phyloP scores from a whole-genome alignment of 2,329 filamentous ascomycete genomes.

The Davidsoniella virescens region DNA sequence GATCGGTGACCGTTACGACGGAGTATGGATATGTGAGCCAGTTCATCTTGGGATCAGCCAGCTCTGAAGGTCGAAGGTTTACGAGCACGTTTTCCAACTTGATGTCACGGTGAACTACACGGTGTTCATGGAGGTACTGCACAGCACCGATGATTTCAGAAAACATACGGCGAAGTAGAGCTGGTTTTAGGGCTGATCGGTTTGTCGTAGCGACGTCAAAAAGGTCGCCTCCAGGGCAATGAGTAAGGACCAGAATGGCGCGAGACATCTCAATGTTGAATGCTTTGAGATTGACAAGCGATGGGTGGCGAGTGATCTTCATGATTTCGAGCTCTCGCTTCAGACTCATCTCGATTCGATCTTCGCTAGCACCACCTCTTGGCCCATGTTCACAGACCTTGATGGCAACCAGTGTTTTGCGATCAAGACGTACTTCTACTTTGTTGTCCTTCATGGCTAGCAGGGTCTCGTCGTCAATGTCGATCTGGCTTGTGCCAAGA shows the following conservation, averaged over 20 bases:
- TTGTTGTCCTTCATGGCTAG: slow-evolving; percentile 18
- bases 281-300: slow-evolving; percentile 76
- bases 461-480: slow-evolving; percentile 27
- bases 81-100: slow-evolving; percentile 95
- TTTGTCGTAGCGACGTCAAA: slow-evolving; percentile 78
- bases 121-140: slow-evolving; percentile 65
- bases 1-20: slow-evolving; percentile 75
- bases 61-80: slow-evolving; percentile 55
- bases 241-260: slow-evolving; percentile 73
- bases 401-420: slow-evolving; percentile 77
- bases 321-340: slow-evolving; percentile 93
- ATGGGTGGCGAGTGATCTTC: slow-evolving; percentile 74
- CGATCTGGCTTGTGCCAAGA: slow-evolving; percentile 66
- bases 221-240: slow-evolving; percentile 85
- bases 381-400: slow-evolving; percentile 94
- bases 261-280: slow-evolving; percentile 74
- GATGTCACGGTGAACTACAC: slow-evolving; percentile 91
- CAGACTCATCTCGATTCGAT: slow-evolving; percentile 80
- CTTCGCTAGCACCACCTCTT: slow-evolving; percentile 80
- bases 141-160: slow-evolving; percentile 76
- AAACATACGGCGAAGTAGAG: slow-evolving; percentile 69
- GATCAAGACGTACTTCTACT: slow-evolving; percentile 26
- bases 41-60: slow-evolving; percentile 45
- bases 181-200: slow-evolving; percentile 47
- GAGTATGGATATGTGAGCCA: slow-evolving; percentile 67